These are phyloP conservation scores for Luvunga scandens DNA, from an alignment of 345 rosid genomes.

Conservation along the genomic window DNA sequence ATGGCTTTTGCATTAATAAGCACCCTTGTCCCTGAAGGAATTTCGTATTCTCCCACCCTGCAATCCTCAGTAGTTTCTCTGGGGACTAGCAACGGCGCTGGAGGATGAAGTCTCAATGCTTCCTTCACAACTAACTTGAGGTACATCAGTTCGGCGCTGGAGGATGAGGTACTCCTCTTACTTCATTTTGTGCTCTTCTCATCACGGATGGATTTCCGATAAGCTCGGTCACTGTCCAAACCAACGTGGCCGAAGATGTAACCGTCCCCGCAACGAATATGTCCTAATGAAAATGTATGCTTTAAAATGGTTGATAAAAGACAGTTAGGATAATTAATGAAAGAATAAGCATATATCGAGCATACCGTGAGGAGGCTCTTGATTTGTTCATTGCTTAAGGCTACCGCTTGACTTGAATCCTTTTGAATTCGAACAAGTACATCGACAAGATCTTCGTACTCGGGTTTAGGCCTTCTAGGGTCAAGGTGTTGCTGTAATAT, in stretches of 20 bases:
- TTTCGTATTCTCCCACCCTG: slow-evolving; percentile 25
- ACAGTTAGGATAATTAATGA: no score
- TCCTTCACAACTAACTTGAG: slow-evolving; percentile 33
- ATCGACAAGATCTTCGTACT: slow-evolving; percentile 35
- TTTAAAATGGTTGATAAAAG: no score
- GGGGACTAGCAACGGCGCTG: slow-evolving; percentile 35
- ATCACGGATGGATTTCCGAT: slow-evolving; percentile 29
- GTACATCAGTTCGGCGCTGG: slow-evolving; percentile 23
- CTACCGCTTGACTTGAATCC: slow-evolving; percentile 12
- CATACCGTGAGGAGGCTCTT: slow-evolving; percentile 28
- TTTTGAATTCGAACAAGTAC: slow-evolving; percentile 26
- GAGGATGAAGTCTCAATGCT: slow-evolving; percentile 38
- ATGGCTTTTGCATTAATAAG: slow-evolving; percentile 28
- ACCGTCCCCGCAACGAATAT: slow-evolving; percentile 42
- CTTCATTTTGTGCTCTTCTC: slow-evolving; percentile 34
- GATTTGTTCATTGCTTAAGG: slow-evolving; percentile 19
- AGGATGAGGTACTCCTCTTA: no score
- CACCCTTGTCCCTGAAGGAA: slow-evolving; percentile 40
- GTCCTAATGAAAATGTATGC: slow-evolving; percentile 21
- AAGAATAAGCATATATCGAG: no score
- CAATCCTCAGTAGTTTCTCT: slow-evolving; percentile 33
- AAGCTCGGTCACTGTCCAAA: slow-evolving; percentile 43
- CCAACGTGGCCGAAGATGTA: slow-evolving; percentile 27
- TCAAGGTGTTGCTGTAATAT: slow-evolving; percentile 32
- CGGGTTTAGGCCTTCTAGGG: slow-evolving; percentile 17